These are phyloP conservation scores for Pelargonium citronellum DNA, from an alignment of 441 rosid species.

Conservation along the genomic window DNA sequence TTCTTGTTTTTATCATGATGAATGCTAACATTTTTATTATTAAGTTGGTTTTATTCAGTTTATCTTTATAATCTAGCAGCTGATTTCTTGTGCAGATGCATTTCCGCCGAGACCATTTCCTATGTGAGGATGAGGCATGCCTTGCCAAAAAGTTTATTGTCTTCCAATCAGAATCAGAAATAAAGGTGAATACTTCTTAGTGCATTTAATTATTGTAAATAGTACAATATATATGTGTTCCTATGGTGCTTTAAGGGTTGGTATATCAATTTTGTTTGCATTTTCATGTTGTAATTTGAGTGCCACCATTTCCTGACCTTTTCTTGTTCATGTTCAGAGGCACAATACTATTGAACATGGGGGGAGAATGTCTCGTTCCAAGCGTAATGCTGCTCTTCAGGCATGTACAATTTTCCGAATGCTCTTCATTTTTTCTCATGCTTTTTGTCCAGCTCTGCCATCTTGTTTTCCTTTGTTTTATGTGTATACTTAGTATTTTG, in stretches of 20 bases:
- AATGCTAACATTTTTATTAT: too few species aligned
- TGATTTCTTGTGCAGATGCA: conserved; percentile 52
- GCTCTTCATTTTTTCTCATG: background rate
- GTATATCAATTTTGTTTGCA: conserved; percentile 8
- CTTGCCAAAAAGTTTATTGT: conserved; percentile 83
- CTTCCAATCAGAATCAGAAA: conserved; percentile 73
- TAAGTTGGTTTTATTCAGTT: background rate
- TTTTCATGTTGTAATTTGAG: background rate
- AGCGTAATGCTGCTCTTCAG: conserved; percentile 90
- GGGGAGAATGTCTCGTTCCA: conserved; percentile 86
- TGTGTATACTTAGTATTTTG: too few species aligned
- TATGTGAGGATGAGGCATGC: conserved; percentile 89
- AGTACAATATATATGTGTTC: background rate
- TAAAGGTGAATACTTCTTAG: conserved; percentile 55
- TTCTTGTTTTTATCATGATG: background rate
- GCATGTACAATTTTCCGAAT: conserved; percentile 27
- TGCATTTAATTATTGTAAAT: conserved; percentile 11
- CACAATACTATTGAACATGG: conserved; percentile 87
- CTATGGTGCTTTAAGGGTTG: background rate
- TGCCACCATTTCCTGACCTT: conserved; percentile 4
- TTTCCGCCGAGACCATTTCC: conserved; percentile 76
- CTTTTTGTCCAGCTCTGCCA: background rate
- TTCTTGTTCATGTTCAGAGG: conserved; percentile 43
- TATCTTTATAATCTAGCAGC: conserved; percentile 11
- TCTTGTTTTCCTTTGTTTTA: too few species aligned